phyloP scores from a whole-genome alignment of 2,329 filamentous ascomycete genomes.

The Talaromyces sp. region DNA sequence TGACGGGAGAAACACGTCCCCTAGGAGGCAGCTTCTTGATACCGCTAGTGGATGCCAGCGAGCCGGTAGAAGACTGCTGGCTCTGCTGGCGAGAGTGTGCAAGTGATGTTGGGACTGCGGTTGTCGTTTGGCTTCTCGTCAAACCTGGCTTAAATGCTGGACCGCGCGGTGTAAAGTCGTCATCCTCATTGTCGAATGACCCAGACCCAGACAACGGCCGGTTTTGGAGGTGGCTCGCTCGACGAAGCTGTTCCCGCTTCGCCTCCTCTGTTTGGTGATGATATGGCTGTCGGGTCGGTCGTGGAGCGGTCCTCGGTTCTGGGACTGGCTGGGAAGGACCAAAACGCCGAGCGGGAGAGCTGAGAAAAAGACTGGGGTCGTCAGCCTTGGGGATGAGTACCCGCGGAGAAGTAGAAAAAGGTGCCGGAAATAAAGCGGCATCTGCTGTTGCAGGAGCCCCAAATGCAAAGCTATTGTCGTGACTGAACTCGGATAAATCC shows the following conservation, averaged over 20 bases:
- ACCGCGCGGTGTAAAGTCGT: conserved; percentile 29
- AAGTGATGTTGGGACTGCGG: conserved; percentile 23
- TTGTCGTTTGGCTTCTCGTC: conserved; percentile 37
- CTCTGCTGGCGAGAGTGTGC: conserved; percentile 24
- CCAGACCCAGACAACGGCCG: conserved; percentile 20
- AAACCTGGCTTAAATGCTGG: conserved; percentile 29
- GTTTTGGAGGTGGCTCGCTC: conserved; percentile 24
- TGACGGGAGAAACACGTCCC: conserved; percentile 38
- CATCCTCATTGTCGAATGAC: conserved; percentile 26
- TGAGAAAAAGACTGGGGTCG: conserved; percentile 43
- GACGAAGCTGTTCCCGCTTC: conserved; percentile 37
- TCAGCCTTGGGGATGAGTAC: conserved; percentile 33
- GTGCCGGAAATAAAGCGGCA: conserved; percentile 35
- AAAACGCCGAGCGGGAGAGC: conserved; percentile 44
- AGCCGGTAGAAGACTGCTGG: conserved; percentile 22
- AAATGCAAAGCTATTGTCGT: conserved; percentile 21
- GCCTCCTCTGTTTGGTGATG: conserved; percentile 46
- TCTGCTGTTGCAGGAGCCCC: conserved; percentile 26
- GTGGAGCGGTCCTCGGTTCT: conserved; percentile 13
- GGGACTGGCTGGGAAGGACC: conserved; percentile 31
- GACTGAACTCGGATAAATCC: conserved; percentile 28
- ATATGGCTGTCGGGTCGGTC: conserved; percentile 36
- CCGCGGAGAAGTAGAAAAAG: conserved; percentile 43
- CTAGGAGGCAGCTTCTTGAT: conserved; percentile 39
- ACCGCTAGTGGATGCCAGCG: conserved; percentile 28